These are phyloP conservation scores for Suillus subaureus DNA, from an alignment of 768 basidiomycete species.

Conservation along the genomic window DNA sequence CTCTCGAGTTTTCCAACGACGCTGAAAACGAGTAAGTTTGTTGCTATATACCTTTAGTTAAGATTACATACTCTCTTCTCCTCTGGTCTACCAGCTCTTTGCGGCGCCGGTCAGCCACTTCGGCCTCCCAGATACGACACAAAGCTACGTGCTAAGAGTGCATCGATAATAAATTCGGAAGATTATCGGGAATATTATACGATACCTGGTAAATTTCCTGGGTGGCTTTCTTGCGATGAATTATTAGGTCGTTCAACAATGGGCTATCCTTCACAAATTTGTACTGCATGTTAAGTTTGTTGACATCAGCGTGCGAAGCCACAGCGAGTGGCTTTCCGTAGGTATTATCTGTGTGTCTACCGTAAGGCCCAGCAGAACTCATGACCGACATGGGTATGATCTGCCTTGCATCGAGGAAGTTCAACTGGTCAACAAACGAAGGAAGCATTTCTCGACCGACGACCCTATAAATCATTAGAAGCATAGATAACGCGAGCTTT, in stretches of 20 bases:
- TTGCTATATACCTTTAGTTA: too few relatives aligned
- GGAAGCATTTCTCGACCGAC: background rate
- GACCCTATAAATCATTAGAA: background rate
- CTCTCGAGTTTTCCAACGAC: background rate
- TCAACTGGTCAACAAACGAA: background rate
- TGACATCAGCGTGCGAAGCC: background rate
- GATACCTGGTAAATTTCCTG: background rate
- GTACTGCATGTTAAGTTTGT: background rate
- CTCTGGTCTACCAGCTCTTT: constrained; percentile 1
- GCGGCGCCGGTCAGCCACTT: background rate
- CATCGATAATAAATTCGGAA: background rate
- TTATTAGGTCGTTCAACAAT: background rate
- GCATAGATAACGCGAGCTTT: background rate
- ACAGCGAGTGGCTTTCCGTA: background rate
- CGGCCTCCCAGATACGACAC: background rate
- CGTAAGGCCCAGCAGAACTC: background rate
- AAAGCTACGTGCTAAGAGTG: background rate
- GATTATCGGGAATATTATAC: background rate
- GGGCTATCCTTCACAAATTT: background rate
- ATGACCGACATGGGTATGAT: background rate
- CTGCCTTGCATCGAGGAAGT: background rate
- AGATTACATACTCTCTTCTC: background rate
- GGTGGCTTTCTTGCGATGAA: background rate
- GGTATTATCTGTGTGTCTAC: background rate
- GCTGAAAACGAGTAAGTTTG: background rate